phyloP scores from a whole-genome alignment of 371 early-diverging fungal genomes.

The Lichtheimia corymbifera region DNA sequence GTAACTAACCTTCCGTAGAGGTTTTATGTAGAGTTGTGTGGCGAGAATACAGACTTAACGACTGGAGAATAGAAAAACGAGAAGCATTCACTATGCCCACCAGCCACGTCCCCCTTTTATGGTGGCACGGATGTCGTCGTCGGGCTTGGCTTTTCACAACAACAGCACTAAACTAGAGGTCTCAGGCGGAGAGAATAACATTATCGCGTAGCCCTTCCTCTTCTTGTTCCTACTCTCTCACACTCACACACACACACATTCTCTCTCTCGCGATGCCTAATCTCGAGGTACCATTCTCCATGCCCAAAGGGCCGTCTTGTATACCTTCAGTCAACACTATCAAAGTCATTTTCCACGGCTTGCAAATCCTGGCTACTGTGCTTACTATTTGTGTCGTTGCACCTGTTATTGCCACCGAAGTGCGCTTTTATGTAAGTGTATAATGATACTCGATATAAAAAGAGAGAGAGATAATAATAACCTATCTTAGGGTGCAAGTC shows the following conservation, averaged over 20 bases:
- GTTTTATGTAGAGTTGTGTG: not conserved
- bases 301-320: constrained; percentile 21
- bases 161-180: no score
- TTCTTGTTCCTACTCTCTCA: no score
- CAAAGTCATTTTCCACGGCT: constrained; percentile 28
- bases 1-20: not conserved
- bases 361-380: constrained; percentile 29
- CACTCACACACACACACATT: not conserved
- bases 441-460: not conserved
- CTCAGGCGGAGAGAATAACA: no score
- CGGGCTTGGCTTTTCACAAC: not conserved
- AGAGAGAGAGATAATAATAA: not conserved
- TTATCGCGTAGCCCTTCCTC: not conserved
- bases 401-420: constrained; percentile 37
- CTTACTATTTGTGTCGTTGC: constrained; percentile 31
- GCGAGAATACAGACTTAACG: not conserved
- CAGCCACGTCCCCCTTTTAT: constrained; percentile 4
- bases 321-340: constrained; percentile 29
- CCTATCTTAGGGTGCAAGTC: constrained; percentile 32
- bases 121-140: not conserved
- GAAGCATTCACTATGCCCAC: not conserved
- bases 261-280: not conserved
- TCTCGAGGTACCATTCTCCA: constrained; percentile 21
- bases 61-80: constrained; percentile 2
- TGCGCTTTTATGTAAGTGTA: constrained; percentile 30